Conservation (phyloP, 768 basidiomycete genomes). For the Serendipita sp. region DNA sequence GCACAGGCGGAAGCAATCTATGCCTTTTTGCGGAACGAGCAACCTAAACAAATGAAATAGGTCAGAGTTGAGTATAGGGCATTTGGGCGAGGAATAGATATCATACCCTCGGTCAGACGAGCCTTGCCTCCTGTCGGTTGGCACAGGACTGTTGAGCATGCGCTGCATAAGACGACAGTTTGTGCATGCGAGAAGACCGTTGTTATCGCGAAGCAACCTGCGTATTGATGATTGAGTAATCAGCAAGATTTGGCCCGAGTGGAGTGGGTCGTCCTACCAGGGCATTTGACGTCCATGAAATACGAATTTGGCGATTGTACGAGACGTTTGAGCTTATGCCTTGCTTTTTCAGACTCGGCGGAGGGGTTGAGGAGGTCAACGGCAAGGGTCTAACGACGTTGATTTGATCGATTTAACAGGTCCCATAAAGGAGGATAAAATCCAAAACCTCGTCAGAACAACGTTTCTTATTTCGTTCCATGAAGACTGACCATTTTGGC, state of each 20-base stretch:
- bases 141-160: slow-evolving; percentile 89
- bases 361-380: slow-evolving; percentile 97
- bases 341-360: slow-evolving; percentile 65
- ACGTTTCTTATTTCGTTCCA: background rate
- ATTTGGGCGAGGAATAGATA: background rate
- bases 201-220: slow-evolving; percentile 87
- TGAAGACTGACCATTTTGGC: background rate
- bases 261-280: slow-evolving; percentile 41
- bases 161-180: slow-evolving; percentile 86
- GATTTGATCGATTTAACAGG: background rate
- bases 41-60: slow-evolving; percentile 36
- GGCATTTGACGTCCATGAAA: slow-evolving; percentile 99
- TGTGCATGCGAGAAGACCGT: slow-evolving; percentile 99
- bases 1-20: background rate
- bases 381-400: slow-evolving; percentile 68
- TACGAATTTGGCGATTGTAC: slow-evolving; percentile 98
- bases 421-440: background rate
- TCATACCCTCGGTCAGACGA: slow-evolving; percentile 89
- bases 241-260: slow-evolving; percentile 9
- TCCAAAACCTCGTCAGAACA: background rate
- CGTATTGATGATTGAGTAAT: slow-evolving; percentile 12
- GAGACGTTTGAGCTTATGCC: slow-evolving; percentile 98
- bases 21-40: slow-evolving; percentile 89
- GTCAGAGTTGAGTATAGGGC: background rate
- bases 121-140: slow-evolving; percentile 98